Evolutionary conservation across 2,329 filamentous ascomycete genomes (phyloP), one percentile per base, ranked within the genome.

Genomic region (Fusarium concolor): DNA sequence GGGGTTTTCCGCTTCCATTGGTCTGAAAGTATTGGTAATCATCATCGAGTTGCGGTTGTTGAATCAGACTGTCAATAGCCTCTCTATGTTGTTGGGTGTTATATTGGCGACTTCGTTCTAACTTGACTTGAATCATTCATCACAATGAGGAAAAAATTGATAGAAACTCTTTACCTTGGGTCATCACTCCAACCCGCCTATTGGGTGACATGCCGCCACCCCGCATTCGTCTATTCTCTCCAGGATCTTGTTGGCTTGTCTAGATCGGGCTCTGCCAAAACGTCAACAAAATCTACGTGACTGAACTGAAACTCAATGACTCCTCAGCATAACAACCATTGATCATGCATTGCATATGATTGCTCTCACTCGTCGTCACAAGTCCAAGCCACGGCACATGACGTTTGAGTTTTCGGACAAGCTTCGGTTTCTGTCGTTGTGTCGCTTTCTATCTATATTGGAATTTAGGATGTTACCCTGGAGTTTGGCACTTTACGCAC

Each of bases 231-330:
- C 58, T 39, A 51, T 67, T 43, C 56, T 56, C 50, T 46, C 54
- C 33, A 43, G 46, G 62, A 70, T 62, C 66, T 67, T 70, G 66
- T 70, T 69, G 66, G 53, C 62, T 62, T 47, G 56, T 42, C 65
- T 68, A 38, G 60, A 62, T 68, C 38, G 47, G 66, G 37, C 42
- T 69, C 38, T 39, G 49, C 31, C 46, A 47, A 61, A 59, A 56
- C 50, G 52, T 56, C 66, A 68, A 68, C 66, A 63, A 68, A 68
- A 41, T 18, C 31, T 51, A 58, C 59, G 55, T 53, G 52, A 65
- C 64, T 42, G 51, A 43, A 43, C 35, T 67, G 64, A 66, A 65
- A 68, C 61, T 33, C 51, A 29, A 54, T 38, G 58, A 54, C 35
- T 59, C 50, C 56, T 42, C 61, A 67, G 38, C 62, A 56, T 28